These are phyloP conservation scores for Hypholoma sublateritium DNA, from an alignment of 768 basidiomycete species.

Conservation along the genomic window DNA sequence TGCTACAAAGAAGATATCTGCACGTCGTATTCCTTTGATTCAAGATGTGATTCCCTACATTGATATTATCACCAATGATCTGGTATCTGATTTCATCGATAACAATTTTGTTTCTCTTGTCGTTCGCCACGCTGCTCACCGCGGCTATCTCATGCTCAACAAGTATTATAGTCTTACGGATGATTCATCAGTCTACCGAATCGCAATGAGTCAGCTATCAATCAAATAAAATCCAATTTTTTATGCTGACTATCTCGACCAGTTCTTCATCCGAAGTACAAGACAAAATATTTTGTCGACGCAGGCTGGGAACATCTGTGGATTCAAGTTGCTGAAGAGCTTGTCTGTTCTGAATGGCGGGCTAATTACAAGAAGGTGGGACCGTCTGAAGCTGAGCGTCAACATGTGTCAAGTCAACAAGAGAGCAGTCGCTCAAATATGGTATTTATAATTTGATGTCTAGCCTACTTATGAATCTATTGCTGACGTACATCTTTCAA, in stretches of 20 bases:
- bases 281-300: slow-evolving; percentile 22
- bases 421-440: background rate
- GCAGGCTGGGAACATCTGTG: slow-evolving; percentile 23
- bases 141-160: slow-evolving; percentile 20
- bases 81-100: slow-evolving; percentile 18
- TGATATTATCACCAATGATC: slow-evolving; percentile 20
- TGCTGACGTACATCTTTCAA: too few species aligned
- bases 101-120: background rate
- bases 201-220: slow-evolving; percentile 25
- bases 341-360: slow-evolving; percentile 18
- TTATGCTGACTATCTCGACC: background rate
- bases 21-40: slow-evolving; percentile 18
- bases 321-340: slow-evolving; percentile 21
- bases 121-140: slow-evolving; percentile 20
- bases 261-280: slow-evolving; percentile 28
- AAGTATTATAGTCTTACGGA: slow-evolving; percentile 29
- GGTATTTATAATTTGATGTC: too few species aligned
- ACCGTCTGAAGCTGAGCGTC: too few species aligned
- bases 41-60: slow-evolving; percentile 29
- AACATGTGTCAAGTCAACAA: background rate
- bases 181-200: slow-evolving; percentile 21
- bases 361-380: slow-evolving; percentile 16
- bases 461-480: too few species aligned
- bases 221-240: background rate
- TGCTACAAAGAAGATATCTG: slow-evolving; percentile 24